Conservation (phyloP, 495 filamentous ascomycete genomes). For the Xylaria acuta region DNA sequence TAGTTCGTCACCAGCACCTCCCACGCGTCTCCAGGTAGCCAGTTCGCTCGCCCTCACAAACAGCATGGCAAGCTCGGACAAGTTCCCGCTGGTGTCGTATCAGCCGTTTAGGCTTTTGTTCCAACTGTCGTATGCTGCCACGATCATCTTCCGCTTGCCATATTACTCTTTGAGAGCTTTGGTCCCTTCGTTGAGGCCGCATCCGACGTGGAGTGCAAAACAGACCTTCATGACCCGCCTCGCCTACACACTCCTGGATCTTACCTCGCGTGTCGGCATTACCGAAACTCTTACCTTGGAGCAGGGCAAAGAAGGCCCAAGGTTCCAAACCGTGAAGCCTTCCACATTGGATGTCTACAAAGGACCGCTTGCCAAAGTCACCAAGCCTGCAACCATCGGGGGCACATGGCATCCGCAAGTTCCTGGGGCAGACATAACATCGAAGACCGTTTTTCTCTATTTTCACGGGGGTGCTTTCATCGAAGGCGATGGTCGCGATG, state of each 20-base stretch:
- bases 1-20: too few species aligned
- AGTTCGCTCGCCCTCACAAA: too few species aligned
- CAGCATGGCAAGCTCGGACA: not conserved
- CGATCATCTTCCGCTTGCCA: not conserved
- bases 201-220: conserved; percentile 25
- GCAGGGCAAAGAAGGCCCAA: conserved; percentile 25
- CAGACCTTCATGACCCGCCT: conserved; percentile 29
- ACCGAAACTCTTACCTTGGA: conserved; percentile 24
- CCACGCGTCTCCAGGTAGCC: too few species aligned
- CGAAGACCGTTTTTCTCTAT: conserved; percentile 59
- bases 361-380: conserved; percentile 24
- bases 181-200: conserved; percentile 11
- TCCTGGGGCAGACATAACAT: conserved; percentile 8
- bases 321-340: conserved; percentile 29
- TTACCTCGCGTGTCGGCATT: conserved; percentile 19
- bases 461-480: conserved; percentile 61
- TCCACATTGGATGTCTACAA: conserved; percentile 17
- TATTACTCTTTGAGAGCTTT: conserved; percentile 2
- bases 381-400: conserved; percentile 27
- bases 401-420: conserved; percentile 31
- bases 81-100: conserved; percentile 20
- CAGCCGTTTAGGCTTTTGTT: conserved; percentile 22
- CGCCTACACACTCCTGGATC: conserved; percentile 13
- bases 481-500: conserved; percentile 42
- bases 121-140: conserved; percentile 8